Conservation (phyloP, 306 rosid species). For the Abrus precatorius region DNA sequence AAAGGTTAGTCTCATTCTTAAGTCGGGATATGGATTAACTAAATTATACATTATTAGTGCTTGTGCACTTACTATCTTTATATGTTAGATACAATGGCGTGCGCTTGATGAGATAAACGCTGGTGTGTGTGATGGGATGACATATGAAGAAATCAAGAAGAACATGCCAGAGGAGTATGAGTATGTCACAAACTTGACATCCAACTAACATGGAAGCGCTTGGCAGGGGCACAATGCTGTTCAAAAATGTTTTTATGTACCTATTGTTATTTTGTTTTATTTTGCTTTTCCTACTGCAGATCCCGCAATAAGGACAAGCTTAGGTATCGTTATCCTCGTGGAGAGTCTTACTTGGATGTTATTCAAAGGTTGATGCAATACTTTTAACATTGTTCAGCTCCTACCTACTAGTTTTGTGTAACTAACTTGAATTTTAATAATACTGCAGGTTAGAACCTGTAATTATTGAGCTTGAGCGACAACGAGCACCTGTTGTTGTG, state of each 20-base stretch:
- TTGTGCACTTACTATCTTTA: conserved; percentile 14
- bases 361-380: conserved; percentile 81
- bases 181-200: conserved; percentile 63
- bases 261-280: neutral
- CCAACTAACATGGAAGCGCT: conserved; percentile 4
- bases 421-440: conserved; percentile 10
- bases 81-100: conserved; percentile 94
- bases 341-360: conserved; percentile 97
- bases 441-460: conserved; percentile 95
- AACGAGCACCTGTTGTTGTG: conserved; percentile 95
- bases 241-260: conserved; percentile 13
- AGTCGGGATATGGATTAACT: conserved; percentile 35
- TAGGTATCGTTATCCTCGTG: conserved; percentile 97
- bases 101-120: conserved; percentile 94
- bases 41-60: conserved; percentile 10
- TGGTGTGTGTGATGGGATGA: conserved; percentile 99
- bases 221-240: conserved; percentile 12
- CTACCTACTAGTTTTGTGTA: neutral
- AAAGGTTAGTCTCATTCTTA: conserved; percentile 67
- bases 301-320: conserved; percentile 91
- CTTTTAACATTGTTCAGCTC: conserved; percentile 39
- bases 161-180: conserved; percentile 96
- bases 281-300: conserved; percentile 55
- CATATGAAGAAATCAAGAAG: conserved; percentile 90
- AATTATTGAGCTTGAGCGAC: conserved; percentile 97